These are phyloP conservation scores for Skeletonema marinoi DNA, from an alignment of 108 stramenopile genomes.

Conservation along the genomic window DNA sequence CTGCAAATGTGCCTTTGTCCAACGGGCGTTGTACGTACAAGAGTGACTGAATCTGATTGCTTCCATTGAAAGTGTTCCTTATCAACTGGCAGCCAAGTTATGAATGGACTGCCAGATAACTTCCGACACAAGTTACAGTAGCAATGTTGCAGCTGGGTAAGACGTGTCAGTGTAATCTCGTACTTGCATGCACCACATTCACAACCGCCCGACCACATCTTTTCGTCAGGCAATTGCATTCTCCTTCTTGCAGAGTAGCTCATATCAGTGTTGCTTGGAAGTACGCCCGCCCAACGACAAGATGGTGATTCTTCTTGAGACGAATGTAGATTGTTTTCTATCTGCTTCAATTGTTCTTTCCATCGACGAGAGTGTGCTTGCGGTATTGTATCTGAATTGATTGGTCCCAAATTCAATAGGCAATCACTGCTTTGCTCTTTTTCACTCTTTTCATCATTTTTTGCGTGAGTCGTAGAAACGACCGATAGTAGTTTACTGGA, in stretches of 20 bases:
- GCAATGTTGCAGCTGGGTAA: constrained; percentile 48
- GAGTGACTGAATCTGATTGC: not conserved
- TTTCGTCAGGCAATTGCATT: not conserved
- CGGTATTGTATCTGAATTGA: not conserved
- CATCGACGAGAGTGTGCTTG: constrained; percentile 15
- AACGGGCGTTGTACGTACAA: constrained; percentile 32
- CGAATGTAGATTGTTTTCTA: constrained; percentile 8
- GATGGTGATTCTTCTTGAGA: not conserved
- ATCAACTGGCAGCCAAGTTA: constrained; percentile 44
- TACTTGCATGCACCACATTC: constrained; percentile 35
- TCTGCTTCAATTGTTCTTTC: constrained; percentile 5
- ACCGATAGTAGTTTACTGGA: constrained; percentile 23
- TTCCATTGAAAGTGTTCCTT: constrained; percentile 33
- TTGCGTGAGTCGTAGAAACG: not conserved
- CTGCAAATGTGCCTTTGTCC: constrained; percentile 46
- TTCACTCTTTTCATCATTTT: not conserved
- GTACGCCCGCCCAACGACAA: not conserved
- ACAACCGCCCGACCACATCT: constrained; percentile 8
- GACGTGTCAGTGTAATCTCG: constrained; percentile 6
- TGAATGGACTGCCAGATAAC: constrained; percentile 42
- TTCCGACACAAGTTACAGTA: constrained; percentile 47
- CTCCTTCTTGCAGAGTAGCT: not conserved
- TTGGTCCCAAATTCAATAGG: not conserved
- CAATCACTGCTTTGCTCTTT: not conserved
- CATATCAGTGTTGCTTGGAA: not conserved